phyloP scores from a whole-genome alignment of 805 yeast genomes.

The Ogataea henricii region DNA sequence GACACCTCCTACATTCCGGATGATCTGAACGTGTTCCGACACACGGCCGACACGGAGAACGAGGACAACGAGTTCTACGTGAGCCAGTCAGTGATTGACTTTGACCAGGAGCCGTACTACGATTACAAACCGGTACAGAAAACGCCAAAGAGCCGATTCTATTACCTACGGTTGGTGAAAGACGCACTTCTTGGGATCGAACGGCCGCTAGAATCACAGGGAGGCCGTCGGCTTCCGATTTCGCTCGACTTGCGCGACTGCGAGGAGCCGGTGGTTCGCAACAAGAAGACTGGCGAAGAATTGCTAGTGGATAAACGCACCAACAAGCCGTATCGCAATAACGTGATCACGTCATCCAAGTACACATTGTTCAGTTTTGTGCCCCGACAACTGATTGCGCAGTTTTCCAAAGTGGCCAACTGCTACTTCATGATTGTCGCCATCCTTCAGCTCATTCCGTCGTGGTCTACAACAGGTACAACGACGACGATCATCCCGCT shows the following conservation, averaged over 20 bases:
- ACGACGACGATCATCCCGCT: slow-evolving; percentile 92
- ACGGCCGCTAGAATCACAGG: slow-evolving; percentile 52
- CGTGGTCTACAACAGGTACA: slow-evolving; percentile 97
- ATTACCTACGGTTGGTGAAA: slow-evolving; percentile 6
- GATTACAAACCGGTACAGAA: slow-evolving; percentile 6
- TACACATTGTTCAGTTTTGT: slow-evolving; percentile 79
- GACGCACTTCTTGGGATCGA: slow-evolving; percentile 47
- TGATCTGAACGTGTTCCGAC: slow-evolving; percentile 25
- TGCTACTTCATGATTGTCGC: slow-evolving; percentile 88
- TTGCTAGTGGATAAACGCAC: slow-evolving; percentile 71
- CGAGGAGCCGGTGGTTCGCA: slow-evolving; percentile 31
- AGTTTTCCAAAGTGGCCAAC: slow-evolving; percentile 91
- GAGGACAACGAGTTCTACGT: slow-evolving; percentile 12
- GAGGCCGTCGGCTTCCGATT: slow-evolving; percentile 80
- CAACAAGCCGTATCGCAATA: slow-evolving; percentile 58
- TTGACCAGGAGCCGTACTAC: slow-evolving; percentile 23
- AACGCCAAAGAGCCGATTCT: slow-evolving; percentile 9
- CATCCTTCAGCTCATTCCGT: slow-evolving; percentile 91
- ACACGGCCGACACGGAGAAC: slow-evolving; percentile 6
- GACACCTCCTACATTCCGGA: slow-evolving; percentile 33
- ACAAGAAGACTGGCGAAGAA: slow-evolving; percentile 31
- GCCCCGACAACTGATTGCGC: slow-evolving; percentile 87
- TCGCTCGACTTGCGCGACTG: slow-evolving; percentile 43
- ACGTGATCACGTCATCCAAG: slow-evolving; percentile 81
- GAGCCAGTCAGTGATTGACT: slow-evolving; percentile 30